Percentiles rank a stretch among this genome's conserved stretches.
Evolutionary conservation across 2,329 filamentous ascomycete genomes (phyloP).

Genomic region (Fusarium palustre): DNA sequence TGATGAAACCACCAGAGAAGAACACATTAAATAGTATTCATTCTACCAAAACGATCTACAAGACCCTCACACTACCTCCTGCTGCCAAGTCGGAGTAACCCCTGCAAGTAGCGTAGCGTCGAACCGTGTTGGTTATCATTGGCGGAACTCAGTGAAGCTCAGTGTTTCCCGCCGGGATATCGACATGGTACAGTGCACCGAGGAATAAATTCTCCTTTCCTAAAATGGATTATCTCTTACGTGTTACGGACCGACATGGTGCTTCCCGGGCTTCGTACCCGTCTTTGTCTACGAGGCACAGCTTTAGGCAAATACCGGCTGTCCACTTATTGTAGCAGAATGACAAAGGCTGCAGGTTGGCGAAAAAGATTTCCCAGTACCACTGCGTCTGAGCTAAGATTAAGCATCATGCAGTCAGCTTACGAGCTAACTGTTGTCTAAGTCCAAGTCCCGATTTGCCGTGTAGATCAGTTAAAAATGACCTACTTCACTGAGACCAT

Average conservation of each 20-base stretch:
- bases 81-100: background rate
- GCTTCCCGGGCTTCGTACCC: background rate
- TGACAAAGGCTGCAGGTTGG: rapidly evolving
- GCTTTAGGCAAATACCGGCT: background rate
- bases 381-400: background rate
- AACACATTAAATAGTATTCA: background rate
- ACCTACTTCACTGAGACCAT: background rate
- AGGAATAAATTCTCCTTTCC: background rate
- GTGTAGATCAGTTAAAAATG: background rate
- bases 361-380: background rate
- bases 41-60: background rate
- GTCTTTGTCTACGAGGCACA: background rate
- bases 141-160: background rate
- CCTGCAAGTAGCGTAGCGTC: background rate
- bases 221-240: background rate
- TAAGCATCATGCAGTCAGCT: background rate
- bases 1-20: background rate
- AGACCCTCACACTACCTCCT: background rate
- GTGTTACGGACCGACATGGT: background rate
- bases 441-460: background rate
- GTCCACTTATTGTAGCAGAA: too few species aligned
- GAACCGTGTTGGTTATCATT: background rate
- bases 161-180: background rate
- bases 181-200: background rate
- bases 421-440: background rate